phyloP scores from a whole-genome alignment of 306 rosid species.

The Quercus ilex region DNA sequence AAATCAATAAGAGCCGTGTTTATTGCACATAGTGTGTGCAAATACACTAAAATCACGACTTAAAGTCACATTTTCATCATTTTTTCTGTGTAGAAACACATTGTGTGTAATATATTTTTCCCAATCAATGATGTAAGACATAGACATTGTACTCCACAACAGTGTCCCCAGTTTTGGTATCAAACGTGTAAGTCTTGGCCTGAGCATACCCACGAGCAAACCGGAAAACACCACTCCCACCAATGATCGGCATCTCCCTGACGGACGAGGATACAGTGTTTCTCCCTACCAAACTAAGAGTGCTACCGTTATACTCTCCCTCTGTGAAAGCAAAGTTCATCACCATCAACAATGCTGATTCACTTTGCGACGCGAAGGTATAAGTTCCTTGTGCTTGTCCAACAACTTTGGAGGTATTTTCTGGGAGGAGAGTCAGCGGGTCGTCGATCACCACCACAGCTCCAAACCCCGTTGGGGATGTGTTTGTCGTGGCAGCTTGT shows the following conservation, averaged over 20 bases:
- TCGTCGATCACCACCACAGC: slow-evolving; percentile 35
- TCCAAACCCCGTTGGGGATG: slow-evolving; percentile 39
- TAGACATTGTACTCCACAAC: slow-evolving; percentile 44
- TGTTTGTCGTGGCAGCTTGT: slow-evolving; percentile 25
- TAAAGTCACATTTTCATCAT: too few species aligned
- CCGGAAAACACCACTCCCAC: slow-evolving; percentile 47
- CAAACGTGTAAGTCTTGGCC: slow-evolving; percentile 27
- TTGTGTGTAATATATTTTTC: not conserved
- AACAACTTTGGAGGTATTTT: slow-evolving; percentile 27
- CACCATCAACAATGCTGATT: slow-evolving; percentile 31
- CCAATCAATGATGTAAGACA: slow-evolving; percentile 36
- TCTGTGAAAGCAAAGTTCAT: slow-evolving; percentile 29
- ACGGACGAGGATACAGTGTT: slow-evolving; percentile 3
- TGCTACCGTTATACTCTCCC: slow-evolving; percentile 51
- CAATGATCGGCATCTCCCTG: slow-evolving; percentile 55
- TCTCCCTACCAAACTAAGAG: slow-evolving; percentile 41
- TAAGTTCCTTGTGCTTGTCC: slow-evolving; percentile 60
- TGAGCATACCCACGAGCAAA: slow-evolving; percentile 55
- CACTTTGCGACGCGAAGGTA: slow-evolving; percentile 37
- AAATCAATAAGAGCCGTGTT: too few species aligned
- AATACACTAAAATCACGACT: too few species aligned
- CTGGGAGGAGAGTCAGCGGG: slow-evolving; percentile 40
- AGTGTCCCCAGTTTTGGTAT: slow-evolving; percentile 23
- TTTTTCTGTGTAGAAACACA: too few species aligned
- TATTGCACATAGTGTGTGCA: too few species aligned